phyloP scores from a whole-genome alignment of 352 stramenopile genomes.

The Globisporangium paroecandrum region DNA sequence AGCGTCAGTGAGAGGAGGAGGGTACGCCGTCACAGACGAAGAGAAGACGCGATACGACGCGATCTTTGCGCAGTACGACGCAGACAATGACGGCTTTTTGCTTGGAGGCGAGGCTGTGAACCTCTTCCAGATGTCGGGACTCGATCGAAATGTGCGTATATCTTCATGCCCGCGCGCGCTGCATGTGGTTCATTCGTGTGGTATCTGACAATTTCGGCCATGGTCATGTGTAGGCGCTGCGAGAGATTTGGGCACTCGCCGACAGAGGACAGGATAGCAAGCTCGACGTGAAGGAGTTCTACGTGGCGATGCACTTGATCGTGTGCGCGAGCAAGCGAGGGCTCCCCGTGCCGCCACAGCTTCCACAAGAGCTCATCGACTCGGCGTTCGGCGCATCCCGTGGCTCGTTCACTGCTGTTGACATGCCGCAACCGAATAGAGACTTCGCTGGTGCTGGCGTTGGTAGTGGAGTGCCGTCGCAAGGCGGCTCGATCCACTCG shows the following conservation, averaged over 20 bases:
- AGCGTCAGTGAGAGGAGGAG: slow-evolving; percentile 7
- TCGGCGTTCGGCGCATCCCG: slow-evolving; percentile 41
- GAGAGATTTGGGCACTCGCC: slow-evolving; percentile 90
- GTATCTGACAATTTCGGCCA: neutral
- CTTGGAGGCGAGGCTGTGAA: slow-evolving; percentile 86
- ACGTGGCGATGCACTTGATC: slow-evolving; percentile 96
- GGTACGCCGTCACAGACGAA: slow-evolving; percentile 83
- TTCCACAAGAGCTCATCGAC: slow-evolving; percentile 69
- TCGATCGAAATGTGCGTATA: slow-evolving; percentile 76
- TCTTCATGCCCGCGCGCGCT: neutral
- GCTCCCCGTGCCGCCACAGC: slow-evolving; percentile 60
- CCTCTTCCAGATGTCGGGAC: slow-evolving; percentile 92
- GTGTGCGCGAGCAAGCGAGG: slow-evolving; percentile 92
- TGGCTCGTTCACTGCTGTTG: slow-evolving; percentile 13
- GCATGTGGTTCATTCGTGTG: neutral
- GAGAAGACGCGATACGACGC: slow-evolving; percentile 90
- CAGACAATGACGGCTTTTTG: slow-evolving; percentile 89
- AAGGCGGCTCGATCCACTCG: slow-evolving; percentile 18
- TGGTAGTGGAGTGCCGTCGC: slow-evolving; percentile 14
- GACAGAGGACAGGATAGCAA: slow-evolving; percentile 90
- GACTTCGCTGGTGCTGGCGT: neutral
- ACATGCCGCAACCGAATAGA: neutral
- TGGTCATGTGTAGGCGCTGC: slow-evolving; percentile 46
- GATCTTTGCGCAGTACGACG: slow-evolving; percentile 92
- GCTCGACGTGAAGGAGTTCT: slow-evolving; percentile 92